Evolutionary conservation across 129 eudicot genomes (phyloP).

Genomic region (Lonicera japonica): DNA sequence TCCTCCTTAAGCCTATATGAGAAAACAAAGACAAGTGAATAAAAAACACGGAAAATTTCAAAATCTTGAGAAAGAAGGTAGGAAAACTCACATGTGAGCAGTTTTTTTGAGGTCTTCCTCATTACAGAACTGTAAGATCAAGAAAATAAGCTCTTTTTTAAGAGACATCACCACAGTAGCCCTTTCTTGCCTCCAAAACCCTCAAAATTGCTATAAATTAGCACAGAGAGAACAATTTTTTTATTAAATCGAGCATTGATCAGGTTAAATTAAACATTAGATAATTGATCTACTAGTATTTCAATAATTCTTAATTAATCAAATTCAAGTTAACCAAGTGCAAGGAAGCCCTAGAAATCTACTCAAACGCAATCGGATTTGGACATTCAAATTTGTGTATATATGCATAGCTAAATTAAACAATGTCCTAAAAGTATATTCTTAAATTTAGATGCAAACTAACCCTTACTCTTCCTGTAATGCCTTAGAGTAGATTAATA

Average conservation of each 20-base stretch:
- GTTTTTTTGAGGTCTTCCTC: slow-evolving; percentile 35
- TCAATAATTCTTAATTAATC: neutral
- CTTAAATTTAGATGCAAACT: too few relatives aligned
- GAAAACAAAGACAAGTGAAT: neutral
- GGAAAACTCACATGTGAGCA: slow-evolving; percentile 25
- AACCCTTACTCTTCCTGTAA: too few relatives aligned
- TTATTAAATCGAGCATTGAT: neutral
- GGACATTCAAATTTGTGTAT: neutral
- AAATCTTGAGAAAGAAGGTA: neutral
- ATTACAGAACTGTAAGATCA: slow-evolving; percentile 30
- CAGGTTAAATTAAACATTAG: neutral
- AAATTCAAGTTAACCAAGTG: neutral
- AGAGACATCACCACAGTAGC: slow-evolving; percentile 12
- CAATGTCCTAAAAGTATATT: neutral
- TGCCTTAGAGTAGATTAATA: too few relatives aligned
- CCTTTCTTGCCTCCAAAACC: slow-evolving; percentile 6
- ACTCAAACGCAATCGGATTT: neutral
- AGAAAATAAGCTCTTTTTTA: slow-evolving; percentile 23
- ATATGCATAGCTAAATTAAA: neutral
- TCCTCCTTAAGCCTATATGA: slow-evolving; percentile 35
- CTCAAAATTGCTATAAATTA: neutral
- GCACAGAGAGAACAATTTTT: neutral
- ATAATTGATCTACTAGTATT: neutral
- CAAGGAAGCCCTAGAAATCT: neutral
- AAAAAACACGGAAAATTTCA: neutral